These are phyloP conservation scores for Cymodocea nodosa DNA, from an alignment of 116 monocot genomes.

Conservation along the genomic window DNA sequence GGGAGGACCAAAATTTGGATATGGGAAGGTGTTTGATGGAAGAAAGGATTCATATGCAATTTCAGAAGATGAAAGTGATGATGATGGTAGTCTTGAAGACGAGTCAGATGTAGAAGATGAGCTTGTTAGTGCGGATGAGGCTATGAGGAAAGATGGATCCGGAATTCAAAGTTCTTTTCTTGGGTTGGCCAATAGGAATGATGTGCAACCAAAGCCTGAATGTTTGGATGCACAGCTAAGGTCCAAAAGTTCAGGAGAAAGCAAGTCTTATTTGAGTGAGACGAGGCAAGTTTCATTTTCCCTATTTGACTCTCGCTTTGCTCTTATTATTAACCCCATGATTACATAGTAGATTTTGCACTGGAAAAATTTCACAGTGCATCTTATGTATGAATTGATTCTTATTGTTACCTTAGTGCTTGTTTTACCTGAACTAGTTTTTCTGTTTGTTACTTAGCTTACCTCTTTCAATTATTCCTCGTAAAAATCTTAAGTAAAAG, in stretches of 20 bases:
- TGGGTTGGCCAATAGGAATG: neutral
- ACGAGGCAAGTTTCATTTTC: constrained; percentile 38
- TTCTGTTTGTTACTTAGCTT: too few species aligned
- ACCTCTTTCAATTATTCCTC: too few species aligned
- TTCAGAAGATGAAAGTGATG: constrained; percentile 13
- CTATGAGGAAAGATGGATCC: neutral
- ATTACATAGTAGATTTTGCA: neutral
- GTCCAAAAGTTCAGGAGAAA: neutral
- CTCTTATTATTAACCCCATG: neutral
- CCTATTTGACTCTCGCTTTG: neutral
- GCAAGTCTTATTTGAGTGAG: constrained; percentile 60
- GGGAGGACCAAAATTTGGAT: neutral
- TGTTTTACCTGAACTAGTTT: too few species aligned
- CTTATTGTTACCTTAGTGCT: too few species aligned
- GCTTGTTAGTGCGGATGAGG: neutral
- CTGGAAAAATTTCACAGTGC: neutral
- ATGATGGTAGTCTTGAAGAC: constrained; percentile 2
- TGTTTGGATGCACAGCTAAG: neutral
- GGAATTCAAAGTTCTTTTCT: neutral
- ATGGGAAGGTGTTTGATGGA: constrained; percentile 5
- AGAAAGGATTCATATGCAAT: constrained; percentile 3
- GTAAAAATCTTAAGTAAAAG: too few species aligned
- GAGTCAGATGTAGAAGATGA: neutral
- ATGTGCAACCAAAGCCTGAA: neutral
- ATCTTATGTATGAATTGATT: neutral